phyloP scores from a whole-genome alignment of 2,329 filamentous ascomycete species.

The Alternaria triticimaculans region DNA sequence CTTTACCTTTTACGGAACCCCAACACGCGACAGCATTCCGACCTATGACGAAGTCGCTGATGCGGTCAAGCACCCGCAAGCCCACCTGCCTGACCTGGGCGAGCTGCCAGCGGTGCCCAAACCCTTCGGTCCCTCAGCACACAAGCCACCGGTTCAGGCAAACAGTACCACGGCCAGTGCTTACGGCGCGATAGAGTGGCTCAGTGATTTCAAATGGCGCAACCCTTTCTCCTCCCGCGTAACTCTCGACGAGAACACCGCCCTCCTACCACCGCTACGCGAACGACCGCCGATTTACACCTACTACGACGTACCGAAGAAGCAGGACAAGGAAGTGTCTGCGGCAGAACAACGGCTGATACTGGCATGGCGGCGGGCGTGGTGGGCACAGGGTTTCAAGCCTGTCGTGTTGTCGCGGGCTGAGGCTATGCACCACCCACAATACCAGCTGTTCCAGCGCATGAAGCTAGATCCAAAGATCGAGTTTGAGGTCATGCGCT shows the following conservation, averaged over 20 bases:
- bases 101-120: slow-evolving; percentile 55
- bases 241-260: slow-evolving; percentile 79
- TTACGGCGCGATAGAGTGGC: slow-evolving; percentile 78
- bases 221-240: slow-evolving; percentile 86
- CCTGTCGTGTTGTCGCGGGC: slow-evolving; percentile 80
- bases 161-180: slow-evolving; percentile 70
- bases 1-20: slow-evolving; percentile 49
- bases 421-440: slow-evolving; percentile 83
- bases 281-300: slow-evolving; percentile 82
- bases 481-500: slow-evolving; percentile 73
- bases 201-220: slow-evolving; percentile 87
- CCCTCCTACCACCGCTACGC: slow-evolving; percentile 78
- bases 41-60: slow-evolving; percentile 45
- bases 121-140: slow-evolving; percentile 72
- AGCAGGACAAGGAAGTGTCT: slow-evolving; percentile 68
- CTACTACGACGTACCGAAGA: slow-evolving; percentile 77
- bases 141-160: slow-evolving; percentile 76
- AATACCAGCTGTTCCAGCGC: slow-evolving; percentile 73
- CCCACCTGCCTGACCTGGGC: slow-evolving; percentile 36
- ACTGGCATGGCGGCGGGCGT: slow-evolving; percentile 87
- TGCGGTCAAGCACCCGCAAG: slow-evolving; percentile 50
- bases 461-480: slow-evolving; percentile 44
- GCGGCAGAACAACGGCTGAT: slow-evolving; percentile 80
- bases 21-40: slow-evolving; percentile 44
- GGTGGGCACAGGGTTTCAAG: slow-evolving; percentile 93